phyloP scores from a whole-genome alignment of 2,329 filamentous ascomycete species.

The Aureobasidium sp. region DNA sequence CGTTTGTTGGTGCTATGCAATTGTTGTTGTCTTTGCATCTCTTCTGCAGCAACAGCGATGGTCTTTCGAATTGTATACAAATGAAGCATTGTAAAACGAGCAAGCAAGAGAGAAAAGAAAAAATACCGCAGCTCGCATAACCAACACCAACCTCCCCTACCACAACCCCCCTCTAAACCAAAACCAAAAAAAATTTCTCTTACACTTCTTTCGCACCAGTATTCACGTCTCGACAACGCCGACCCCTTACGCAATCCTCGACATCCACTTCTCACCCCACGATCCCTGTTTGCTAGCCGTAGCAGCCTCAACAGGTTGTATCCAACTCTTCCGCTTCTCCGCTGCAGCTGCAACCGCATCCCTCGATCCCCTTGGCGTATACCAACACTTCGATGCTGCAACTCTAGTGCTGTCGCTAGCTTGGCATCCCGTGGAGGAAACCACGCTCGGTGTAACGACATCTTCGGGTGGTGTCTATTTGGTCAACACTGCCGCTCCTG shows the following conservation, averaged over 20 bases:
- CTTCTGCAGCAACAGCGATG: no score
- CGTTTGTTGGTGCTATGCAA: not conserved
- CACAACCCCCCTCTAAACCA: not conserved
- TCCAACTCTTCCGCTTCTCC: constrained; percentile 53
- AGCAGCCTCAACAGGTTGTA: constrained; percentile 65
- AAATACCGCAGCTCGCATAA: no score
- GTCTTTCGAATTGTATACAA: no score
- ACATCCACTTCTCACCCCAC: constrained; percentile 67
- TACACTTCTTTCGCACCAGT: not conserved
- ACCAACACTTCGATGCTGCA: constrained; percentile 45
- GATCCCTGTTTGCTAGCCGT: constrained; percentile 52
- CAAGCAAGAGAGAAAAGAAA: no score
- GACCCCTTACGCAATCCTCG: constrained; percentile 68
- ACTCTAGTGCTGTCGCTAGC: constrained; percentile 62
- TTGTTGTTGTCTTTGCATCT: not conserved
- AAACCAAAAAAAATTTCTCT: no score
- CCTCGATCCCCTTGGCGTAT: constrained; percentile 33
- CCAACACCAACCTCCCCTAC: no score
- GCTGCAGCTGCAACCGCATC: not conserved
- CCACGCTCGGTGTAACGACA: constrained; percentile 60
- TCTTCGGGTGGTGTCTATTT: constrained; percentile 53
- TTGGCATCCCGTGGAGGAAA: constrained; percentile 54
- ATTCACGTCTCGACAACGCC: constrained; percentile 36
- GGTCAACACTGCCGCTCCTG: constrained; percentile 15
- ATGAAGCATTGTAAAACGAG: no score